These are phyloP conservation scores for Ceratocystis ficicola DNA, from an alignment of 2,329 filamentous ascomycete genomes.

Conservation along the genomic window DNA sequence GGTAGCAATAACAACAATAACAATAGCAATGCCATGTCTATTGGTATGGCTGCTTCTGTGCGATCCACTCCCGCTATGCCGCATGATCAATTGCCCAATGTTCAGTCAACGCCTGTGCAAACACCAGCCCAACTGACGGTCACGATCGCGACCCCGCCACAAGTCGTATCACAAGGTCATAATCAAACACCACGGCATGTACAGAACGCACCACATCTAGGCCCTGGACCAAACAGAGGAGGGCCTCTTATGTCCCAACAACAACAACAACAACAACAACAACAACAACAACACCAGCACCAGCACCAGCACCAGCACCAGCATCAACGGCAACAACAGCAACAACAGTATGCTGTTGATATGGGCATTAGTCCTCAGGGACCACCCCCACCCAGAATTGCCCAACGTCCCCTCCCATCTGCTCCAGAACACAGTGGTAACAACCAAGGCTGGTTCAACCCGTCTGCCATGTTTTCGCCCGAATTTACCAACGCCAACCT, in stretches of 20 bases:
- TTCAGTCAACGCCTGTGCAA: slow-evolving; percentile 18
- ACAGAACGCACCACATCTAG: slow-evolving; percentile 10
- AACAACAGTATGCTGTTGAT: slow-evolving; percentile 9
- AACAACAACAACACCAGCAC: slow-evolving; percentile 22
- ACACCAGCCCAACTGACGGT: slow-evolving; percentile 28
- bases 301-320: slow-evolving; percentile 20
- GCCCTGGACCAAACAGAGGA: slow-evolving; percentile 14
- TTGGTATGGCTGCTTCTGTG: slow-evolving; percentile 13
- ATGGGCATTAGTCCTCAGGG: slow-evolving; percentile 3
- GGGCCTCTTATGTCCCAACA: slow-evolving; percentile 15
- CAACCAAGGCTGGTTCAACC: slow-evolving; percentile 16
- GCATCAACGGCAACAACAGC: slow-evolving; percentile 14
- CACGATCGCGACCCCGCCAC: slow-evolving; percentile 17
- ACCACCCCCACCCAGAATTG: slow-evolving; percentile 29
- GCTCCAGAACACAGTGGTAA: slow-evolving; percentile 15
- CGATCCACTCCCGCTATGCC: slow-evolving; percentile 16
- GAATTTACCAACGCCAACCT: neutral
- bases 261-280: slow-evolving; percentile 22
- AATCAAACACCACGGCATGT: slow-evolving; percentile 19
- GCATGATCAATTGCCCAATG: slow-evolving; percentile 12
- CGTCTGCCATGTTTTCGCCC: slow-evolving; percentile 22
- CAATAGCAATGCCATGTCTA: slow-evolving; percentile 1
- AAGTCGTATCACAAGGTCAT: slow-evolving; percentile 9
- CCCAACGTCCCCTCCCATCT: slow-evolving; percentile 28
- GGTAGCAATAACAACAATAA: neutral